These are phyloP conservation scores for Parmales sp. DNA, from an alignment of 108 stramenopile genomes.

Conservation along the genomic window DNA sequence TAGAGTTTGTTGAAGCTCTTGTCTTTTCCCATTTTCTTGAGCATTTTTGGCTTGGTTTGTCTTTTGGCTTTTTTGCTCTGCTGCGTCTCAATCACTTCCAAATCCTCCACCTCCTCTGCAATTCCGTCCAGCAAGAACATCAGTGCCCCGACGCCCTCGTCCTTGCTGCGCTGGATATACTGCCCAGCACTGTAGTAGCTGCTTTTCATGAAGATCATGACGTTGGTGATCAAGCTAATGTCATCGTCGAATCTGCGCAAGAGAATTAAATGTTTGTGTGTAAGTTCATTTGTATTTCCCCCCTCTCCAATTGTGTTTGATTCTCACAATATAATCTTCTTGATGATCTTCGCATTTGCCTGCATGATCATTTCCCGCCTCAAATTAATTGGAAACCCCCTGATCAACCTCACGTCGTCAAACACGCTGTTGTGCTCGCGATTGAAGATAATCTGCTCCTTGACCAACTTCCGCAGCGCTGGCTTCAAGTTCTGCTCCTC, in stretches of 20 bases:
- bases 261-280: too few relatives aligned
- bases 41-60: too few relatives aligned
- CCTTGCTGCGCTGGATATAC: neutral
- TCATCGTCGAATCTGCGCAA: neutral
- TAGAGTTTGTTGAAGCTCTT: too few relatives aligned
- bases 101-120: neutral
- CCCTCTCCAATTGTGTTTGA: too few relatives aligned
- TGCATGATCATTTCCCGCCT: slow-evolving; percentile 25
- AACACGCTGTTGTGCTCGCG: slow-evolving; percentile 24
- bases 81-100: neutral
- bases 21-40: too few relatives aligned
- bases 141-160: neutral
- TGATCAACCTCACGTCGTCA: slow-evolving; percentile 25
- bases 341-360: slow-evolving; percentile 22
- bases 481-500: slow-evolving; percentile 30
- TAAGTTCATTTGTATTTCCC: too few relatives aligned
- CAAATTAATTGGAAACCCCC: slow-evolving; percentile 23
- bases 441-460: slow-evolving; percentile 29
- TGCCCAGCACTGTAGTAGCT: neutral
- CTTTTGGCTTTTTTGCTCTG: neutral
- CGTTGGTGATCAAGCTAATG: neutral
- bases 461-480: slow-evolving; percentile 15
- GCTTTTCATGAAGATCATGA: neutral
- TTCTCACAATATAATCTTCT: slow-evolving; percentile 22
- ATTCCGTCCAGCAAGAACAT: slow-evolving; percentile 7